Conservation (phyloP, 768 basidiomycete genomes). For the Mycena floridula region DNA sequence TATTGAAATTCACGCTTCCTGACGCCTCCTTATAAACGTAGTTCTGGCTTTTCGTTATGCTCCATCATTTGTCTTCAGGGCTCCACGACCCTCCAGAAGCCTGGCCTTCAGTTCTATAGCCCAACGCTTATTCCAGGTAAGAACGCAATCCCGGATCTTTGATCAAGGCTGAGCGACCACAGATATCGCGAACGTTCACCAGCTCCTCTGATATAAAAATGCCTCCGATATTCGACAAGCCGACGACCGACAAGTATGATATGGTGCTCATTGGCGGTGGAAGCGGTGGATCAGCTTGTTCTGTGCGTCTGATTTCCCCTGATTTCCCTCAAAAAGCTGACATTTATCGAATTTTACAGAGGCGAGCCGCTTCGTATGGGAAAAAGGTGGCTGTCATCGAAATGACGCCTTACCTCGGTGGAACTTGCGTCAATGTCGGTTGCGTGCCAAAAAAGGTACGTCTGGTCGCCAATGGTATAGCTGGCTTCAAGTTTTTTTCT, state of each 20-base stretch:
- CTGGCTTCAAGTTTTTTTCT: too few species aligned
- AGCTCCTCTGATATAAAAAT: constrained; percentile 39
- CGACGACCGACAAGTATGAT: constrained; percentile 67
- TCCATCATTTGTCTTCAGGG: too few species aligned
- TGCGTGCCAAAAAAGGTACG: constrained; percentile 95
- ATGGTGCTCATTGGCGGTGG: constrained; percentile 90
- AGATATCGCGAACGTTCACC: constrained; percentile 45
- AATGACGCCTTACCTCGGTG: constrained; percentile 67
- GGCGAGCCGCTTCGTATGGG: constrained; percentile 88
- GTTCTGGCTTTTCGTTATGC: too few species aligned
- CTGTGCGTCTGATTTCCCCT: constrained; percentile 41
- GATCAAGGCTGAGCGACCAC: neutral
- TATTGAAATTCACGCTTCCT: too few species aligned
- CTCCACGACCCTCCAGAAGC: too few species aligned
- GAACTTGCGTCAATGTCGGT: constrained; percentile 97
- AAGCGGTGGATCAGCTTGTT: constrained; percentile 85
- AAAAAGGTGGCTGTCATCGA: constrained; percentile 93
- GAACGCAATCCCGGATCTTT: too few species aligned
- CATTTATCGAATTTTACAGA: too few species aligned
- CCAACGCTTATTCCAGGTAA: too few species aligned
- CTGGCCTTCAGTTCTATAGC: too few species aligned
- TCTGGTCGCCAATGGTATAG: too few species aligned
- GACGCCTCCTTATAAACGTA: too few species aligned
- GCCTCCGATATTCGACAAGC: constrained; percentile 63
- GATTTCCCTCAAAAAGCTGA: neutral